phyloP scores from a whole-genome alignment of 2,329 filamentous ascomycete genomes.

The Pyrenophora seminiperda region DNA sequence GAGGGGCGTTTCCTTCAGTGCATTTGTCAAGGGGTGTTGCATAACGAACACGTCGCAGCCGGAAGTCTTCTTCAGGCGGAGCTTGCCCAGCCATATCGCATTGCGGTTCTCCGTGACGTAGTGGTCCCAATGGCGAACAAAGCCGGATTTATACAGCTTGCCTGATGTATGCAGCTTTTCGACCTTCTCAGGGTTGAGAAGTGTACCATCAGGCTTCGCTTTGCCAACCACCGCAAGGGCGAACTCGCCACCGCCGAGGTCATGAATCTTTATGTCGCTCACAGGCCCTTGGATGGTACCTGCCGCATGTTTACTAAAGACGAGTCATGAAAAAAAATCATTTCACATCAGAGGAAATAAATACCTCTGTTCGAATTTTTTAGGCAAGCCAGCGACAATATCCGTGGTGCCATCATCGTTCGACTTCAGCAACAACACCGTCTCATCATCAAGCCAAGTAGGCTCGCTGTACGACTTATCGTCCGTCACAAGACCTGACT shows the following conservation, averaged over 20 bases:
- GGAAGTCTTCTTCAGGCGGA: slow-evolving; percentile 46
- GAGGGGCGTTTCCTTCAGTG: slow-evolving; percentile 63
- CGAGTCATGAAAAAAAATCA: slow-evolving; percentile 1
- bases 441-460: slow-evolving; percentile 74
- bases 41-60: not conserved
- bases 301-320: slow-evolving; percentile 47
- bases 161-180: slow-evolving; percentile 67
- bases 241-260: slow-evolving; percentile 45
- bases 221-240: slow-evolving; percentile 61
- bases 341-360: not conserved
- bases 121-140: slow-evolving; percentile 83
- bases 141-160: slow-evolving; percentile 74
- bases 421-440: slow-evolving; percentile 61
- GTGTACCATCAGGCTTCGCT: slow-evolving; percentile 69
- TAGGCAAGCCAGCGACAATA: slow-evolving; percentile 42
- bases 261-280: slow-evolving; percentile 54
- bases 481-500: slow-evolving; percentile 68
- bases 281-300: slow-evolving; percentile 54
- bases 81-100: slow-evolving; percentile 72
- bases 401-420: slow-evolving; percentile 49
- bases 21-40: slow-evolving; percentile 61
- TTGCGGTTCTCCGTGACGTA: slow-evolving; percentile 72
- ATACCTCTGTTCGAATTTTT: slow-evolving; percentile 43
- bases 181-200: slow-evolving; percentile 69
- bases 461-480: slow-evolving; percentile 71